Percentiles rank a stretch among this genome's conserved stretches.
Evolutionary conservation across 2,329 filamentous ascomycete species (phyloP).

Genomic region (Trichoderma polysporum): DNA sequence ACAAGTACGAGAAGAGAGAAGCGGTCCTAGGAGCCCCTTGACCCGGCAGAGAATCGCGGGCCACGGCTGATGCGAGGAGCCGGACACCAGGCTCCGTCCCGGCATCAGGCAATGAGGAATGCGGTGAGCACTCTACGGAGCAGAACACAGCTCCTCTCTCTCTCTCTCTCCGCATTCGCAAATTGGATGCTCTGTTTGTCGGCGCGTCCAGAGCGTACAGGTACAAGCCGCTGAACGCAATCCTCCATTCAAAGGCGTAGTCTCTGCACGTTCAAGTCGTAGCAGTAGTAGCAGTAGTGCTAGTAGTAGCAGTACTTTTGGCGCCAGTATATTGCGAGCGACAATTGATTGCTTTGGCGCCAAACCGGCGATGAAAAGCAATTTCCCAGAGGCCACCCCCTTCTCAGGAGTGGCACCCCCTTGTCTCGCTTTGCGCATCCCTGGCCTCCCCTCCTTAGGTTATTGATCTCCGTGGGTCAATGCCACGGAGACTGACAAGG

Average conservation of each 20-base stretch:
- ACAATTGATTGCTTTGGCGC: conserved; percentile 13
- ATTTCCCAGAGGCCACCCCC: conserved; percentile 18
- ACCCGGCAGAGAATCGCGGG: conserved; percentile 3
- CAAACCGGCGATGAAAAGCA: conserved; percentile 1
- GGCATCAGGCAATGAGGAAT: conserved; percentile 9
- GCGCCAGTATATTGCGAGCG: not conserved
- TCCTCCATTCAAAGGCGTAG: not conserved
- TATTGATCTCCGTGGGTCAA: conserved; percentile 20
- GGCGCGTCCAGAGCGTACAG: not conserved
- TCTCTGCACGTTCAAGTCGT: not conserved
- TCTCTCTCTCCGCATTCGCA: not conserved
- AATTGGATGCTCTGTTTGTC: not conserved
- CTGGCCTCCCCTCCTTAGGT: conserved; percentile 8
- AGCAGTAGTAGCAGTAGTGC: not conserved
- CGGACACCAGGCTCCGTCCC: conserved; percentile 4
- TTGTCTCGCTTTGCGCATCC: conserved; percentile 19
- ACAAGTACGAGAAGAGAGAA: not conserved
- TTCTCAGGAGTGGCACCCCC: conserved; percentile 20
- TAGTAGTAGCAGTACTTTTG: not conserved
- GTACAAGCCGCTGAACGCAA: not conserved
- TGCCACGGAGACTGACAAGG: conserved; percentile 16
- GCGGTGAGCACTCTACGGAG: not conserved
- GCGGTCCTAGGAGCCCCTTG: not conserved
- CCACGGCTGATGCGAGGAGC: conserved; percentile 1
- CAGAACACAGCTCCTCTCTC: not conserved